Evolutionary conservation across 257 asterid genomes (phyloP), one percentile per base, ranked within the genome.

Genomic region (Forsythia viridissima): DNA sequence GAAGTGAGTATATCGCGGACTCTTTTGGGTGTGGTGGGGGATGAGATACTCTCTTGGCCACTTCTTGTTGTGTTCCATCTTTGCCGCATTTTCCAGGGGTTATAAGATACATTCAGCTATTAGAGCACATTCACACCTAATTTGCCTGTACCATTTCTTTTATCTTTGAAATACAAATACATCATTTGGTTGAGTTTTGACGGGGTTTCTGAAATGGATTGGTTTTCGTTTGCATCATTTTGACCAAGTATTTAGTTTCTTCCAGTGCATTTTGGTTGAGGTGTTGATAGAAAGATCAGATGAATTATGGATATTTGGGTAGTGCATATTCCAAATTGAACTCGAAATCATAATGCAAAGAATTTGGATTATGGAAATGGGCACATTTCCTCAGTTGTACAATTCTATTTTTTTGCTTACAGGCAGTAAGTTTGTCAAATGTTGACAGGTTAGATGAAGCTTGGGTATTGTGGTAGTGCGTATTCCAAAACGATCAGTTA

Each of bases 1-100:
- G 91, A 88, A 76, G 89, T 88, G 76, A 82, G 86, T 81, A 7
- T 71, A 13, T 48, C 48, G 7, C 9, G 2, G 59, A 4, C n/a
- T 20, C 66, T n/a, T 57, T 57, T 16, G 59, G 59, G 51, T 42
- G 46, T 9, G 46, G 46, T 42, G 46, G 57, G n/a, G 57, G n/a
- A 48, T 48, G 57, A 48, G 57, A 48, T 48, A 13, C 18, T 12
- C 18, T 46, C 55, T 12, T 46, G 55, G n/a, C 55, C 55, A 46
- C n/a, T 46, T 46, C n/a, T 46, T 46, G 18, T 46, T 46, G 55
- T 13, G n/a, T 46, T 12, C 6, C 55, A 46, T 55, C 21, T 55
- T 1, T 55, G 65, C 65, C 16, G 65, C 65, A 18, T 55, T 55
- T 55, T 55, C 65, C 65, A 1, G 65, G 20, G 65, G 16, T 13